Percentiles rank a stretch among this genome's conserved stretches.
Evolutionary conservation across 805 yeast species (phyloP).

Genomic region (Yamadazyma laniorum): DNA sequence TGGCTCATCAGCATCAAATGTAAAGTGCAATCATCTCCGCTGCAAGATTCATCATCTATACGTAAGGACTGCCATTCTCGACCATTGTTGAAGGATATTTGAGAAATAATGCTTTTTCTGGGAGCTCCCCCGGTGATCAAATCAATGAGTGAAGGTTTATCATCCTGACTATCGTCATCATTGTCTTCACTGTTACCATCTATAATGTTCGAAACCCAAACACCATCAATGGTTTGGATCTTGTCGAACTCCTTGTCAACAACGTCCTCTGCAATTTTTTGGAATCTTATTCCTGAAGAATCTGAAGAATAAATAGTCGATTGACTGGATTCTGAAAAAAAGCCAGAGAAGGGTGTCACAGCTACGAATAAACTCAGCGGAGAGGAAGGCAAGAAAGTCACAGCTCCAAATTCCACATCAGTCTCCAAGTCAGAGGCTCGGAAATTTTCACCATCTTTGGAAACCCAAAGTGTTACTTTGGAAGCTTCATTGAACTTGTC

Average conservation of each 20-base stretch:
- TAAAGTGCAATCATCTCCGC: constrained; percentile 48
- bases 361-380: constrained; percentile 33
- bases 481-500: constrained; percentile 44
- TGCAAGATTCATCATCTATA: constrained; percentile 46
- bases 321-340: constrained; percentile 11
- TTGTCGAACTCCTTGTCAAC: constrained; percentile 44
- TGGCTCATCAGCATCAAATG: constrained; percentile 34
- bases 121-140: constrained; percentile 21
- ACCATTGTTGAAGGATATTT: constrained; percentile 54
- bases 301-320: constrained; percentile 51
- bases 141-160: constrained; percentile 23
- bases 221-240: constrained; percentile 57
- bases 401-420: constrained; percentile 34
- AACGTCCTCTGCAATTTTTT: constrained; percentile 41
- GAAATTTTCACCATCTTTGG: constrained; percentile 47
- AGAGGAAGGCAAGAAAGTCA: constrained; percentile 37
- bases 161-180: constrained; percentile 7
- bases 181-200: constrained; percentile 15
- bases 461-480: constrained; percentile 39
- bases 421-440: constrained; percentile 39
- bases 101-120: constrained; percentile 24
- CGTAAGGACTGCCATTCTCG: constrained; percentile 49
- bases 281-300: constrained; percentile 55
- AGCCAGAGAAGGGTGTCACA: constrained; percentile 14
- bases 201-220: constrained; percentile 50